phyloP scores from a whole-genome alignment of 495 filamentous ascomycete genomes.

The Corynascus novoguineensis region DNA sequence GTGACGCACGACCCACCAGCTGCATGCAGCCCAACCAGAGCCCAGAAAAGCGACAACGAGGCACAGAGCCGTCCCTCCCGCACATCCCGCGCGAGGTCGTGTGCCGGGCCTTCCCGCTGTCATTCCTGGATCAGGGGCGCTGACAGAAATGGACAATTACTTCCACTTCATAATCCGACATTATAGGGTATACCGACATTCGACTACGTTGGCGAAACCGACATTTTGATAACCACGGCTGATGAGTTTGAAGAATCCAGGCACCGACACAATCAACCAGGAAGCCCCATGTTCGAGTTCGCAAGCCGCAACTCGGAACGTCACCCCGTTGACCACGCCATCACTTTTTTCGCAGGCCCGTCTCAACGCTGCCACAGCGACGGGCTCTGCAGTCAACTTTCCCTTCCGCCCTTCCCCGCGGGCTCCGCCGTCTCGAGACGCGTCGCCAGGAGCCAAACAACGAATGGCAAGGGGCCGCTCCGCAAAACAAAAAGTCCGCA shows the following conservation, averaged over 20 bases:
- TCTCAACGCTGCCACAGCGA: slow-evolving; percentile 5
- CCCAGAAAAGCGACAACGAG: slow-evolving; percentile 6
- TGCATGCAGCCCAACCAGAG: slow-evolving; percentile 7
- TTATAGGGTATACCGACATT: not conserved
- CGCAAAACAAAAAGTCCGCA: slow-evolving; percentile 5
- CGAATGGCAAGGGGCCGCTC: not conserved
- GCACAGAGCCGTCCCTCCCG: slow-evolving; percentile 5
- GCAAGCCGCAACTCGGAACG: not conserved
- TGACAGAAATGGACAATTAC: not conserved
- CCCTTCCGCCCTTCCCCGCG: not conserved
- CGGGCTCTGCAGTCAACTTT: not conserved
- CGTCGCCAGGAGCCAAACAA: slow-evolving; percentile 10
- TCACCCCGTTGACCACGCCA: not conserved
- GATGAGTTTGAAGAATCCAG: not conserved
- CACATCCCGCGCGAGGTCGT: not conserved
- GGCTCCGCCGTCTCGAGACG: slow-evolving; percentile 1
- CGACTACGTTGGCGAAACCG: not conserved
- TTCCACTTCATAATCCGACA: too few species aligned
- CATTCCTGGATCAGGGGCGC: not conserved
- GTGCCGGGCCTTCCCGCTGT: slow-evolving; percentile 9
- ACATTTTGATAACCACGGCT: not conserved
- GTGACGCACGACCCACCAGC: slow-evolving; percentile 13
- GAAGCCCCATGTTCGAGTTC: slow-evolving; percentile 3
- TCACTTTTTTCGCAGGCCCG: not conserved
- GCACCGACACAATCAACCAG: not conserved